Percentiles rank a stretch among this genome's conserved stretches.
Evolutionary conservation across 1,139 yeast species (phyloP).

Genomic region (Debaryomycetaceae sp.): DNA sequence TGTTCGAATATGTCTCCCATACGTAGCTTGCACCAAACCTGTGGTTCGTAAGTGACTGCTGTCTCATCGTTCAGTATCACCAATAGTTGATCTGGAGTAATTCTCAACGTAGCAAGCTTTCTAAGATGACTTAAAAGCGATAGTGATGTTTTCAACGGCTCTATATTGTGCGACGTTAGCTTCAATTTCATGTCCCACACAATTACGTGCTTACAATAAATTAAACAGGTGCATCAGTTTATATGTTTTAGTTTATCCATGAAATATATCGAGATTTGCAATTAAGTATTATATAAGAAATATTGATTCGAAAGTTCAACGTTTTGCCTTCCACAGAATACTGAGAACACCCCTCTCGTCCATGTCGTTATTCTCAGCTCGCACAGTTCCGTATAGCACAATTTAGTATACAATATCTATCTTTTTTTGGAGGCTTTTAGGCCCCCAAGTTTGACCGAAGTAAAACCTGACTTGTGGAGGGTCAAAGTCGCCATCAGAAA

Average conservation of each 20-base stretch:
- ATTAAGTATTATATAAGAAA: neutral
- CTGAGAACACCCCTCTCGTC: too few relatives aligned
- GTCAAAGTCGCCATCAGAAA: too few relatives aligned
- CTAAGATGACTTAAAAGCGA: constrained; percentile 28
- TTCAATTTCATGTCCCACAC: constrained; percentile 29
- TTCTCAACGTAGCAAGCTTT: constrained; percentile 37
- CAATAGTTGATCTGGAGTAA: constrained; percentile 42
- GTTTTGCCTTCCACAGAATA: too few relatives aligned
- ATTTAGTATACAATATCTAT: too few relatives aligned
- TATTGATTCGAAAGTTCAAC: too few relatives aligned
- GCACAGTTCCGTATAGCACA: too few relatives aligned
- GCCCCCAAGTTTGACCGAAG: too few relatives aligned
- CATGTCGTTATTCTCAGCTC: too few relatives aligned
- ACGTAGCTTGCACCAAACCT: constrained; percentile 56
- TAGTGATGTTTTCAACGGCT: constrained; percentile 26
- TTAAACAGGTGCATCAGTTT: neutral
- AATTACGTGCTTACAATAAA: neutral
- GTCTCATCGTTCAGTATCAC: constrained; percentile 46
- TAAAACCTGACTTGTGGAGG: too few relatives aligned
- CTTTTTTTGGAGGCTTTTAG: too few relatives aligned
- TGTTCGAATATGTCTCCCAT: constrained; percentile 44
- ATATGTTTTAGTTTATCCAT: neutral
- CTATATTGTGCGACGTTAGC: constrained; percentile 27
- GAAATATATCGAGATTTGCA: neutral
- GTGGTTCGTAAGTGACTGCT: constrained; percentile 50